Conservation (phyloP, 257 asterid genomes). For the Solanum peruvianum region DNA sequence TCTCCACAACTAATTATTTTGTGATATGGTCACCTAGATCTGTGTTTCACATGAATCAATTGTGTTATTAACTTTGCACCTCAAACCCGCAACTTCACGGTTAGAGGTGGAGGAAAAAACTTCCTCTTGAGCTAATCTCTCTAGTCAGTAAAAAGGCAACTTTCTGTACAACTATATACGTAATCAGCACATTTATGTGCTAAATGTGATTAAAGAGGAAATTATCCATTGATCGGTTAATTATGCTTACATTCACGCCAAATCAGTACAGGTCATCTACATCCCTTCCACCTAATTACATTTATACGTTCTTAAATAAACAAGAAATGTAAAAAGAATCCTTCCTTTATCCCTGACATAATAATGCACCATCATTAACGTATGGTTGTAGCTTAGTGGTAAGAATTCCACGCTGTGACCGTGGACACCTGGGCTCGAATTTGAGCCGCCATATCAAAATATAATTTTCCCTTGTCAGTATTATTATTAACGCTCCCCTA, state of each 20-base stretch:
- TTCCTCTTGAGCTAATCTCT: background rate
- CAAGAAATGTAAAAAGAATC: background rate
- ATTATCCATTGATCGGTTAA: background rate
- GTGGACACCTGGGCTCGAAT: conserved; percentile 98
- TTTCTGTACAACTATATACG: background rate
- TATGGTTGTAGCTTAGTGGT: conserved; percentile 95
- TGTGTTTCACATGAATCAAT: background rate
- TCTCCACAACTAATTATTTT: background rate
- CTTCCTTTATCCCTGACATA: background rate
- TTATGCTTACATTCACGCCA: background rate
- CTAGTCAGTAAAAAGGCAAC: background rate
- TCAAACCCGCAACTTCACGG: background rate
- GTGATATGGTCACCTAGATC: background rate
- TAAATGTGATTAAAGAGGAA: background rate
- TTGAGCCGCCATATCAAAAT: conserved; percentile 84
- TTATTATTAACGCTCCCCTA: background rate
- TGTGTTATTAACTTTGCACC: background rate
- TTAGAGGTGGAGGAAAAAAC: background rate
- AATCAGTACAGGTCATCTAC: background rate
- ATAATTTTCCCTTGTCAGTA: background rate
- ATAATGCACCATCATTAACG: background rate
- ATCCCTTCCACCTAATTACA: background rate
- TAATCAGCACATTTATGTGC: background rate
- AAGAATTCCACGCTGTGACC: conserved; percentile 99
- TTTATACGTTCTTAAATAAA: background rate